Base-by-base conservation (phyloP, 371 early-diverging fungal genomes). In the Mucor racemosus region DNA sequence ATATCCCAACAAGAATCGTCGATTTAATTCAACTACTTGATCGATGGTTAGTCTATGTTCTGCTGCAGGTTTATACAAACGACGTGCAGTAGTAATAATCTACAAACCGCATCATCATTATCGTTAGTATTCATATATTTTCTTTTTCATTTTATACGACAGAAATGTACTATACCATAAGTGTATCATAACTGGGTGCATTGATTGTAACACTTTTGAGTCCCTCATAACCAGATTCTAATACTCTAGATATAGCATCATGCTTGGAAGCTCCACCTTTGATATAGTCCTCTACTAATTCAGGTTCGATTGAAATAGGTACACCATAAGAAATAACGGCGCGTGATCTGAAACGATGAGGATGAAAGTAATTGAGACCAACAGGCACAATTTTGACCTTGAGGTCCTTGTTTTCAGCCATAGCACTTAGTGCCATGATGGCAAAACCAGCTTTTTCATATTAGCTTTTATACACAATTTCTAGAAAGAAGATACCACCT, bases 311-410 rank as follows among this genome's bases (percentile, higher is more conserved):
- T 6, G 77, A 70, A 54, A 96, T 88, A 1, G 94, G 92, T 46
- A 88, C 78, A 19, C 96, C 96, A 75, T 89, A 96, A 65, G 95
- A 94, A 36, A 95, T 85, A 33, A 94, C 94, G 5, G 94, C 95
- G 54, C 94, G 82, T 14, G 94, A 94, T 58, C 95, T 85, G 82
- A 95, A 95, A 71, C 91, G 90, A 79, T 94, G 88, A 10, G 95
- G 92, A 74, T 95, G 91, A 81, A 95, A 96, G 75, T 96, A 96
- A 75, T 90, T 91, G 38, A 96, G 76, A 0, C 95, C 88, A 10
- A 87, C 81, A n/a, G 96, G 96, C 2, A 96, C 91, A 71, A 96
- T 92, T 68, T 88, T 91, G 34, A 95, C 87, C 46, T 92, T 82
- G n/a, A 92, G 65, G n/a, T 81, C 76, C 3, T 88, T 85, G 65